A percentile compares a stretch with the other conserved stretches of the same genome.
These are phyloP conservation scores for Amauroascus verrucosus DNA, from an alignment of 2,329 filamentous ascomycete species.

Conservation along the genomic window DNA sequence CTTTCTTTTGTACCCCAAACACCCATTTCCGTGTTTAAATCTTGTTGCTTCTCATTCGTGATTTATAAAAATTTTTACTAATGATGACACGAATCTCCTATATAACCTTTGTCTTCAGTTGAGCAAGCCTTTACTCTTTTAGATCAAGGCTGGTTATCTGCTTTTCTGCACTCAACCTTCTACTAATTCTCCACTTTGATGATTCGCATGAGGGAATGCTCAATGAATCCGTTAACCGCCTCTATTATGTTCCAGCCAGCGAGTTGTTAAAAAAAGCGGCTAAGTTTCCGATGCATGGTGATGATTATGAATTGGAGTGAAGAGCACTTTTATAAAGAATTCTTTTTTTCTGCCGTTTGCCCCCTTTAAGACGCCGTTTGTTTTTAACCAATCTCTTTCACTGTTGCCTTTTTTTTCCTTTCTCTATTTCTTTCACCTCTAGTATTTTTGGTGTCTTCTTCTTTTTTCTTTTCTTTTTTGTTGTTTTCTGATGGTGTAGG, in stretches of 20 bases:
- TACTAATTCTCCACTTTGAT: conserved; percentile 8
- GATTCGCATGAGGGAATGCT: conserved; percentile 7
- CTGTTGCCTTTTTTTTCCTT: neutral
- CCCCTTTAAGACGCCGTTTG: neutral
- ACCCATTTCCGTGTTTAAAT: neutral
- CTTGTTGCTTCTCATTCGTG: neutral
- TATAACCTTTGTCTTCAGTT: neutral
- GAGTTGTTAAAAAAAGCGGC: conserved; percentile 4
- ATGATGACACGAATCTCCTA: conserved; percentile 12
- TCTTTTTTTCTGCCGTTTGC: neutral
- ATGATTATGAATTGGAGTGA: conserved; percentile 10
- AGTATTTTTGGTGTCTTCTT: too few species aligned
- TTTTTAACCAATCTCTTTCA: neutral
- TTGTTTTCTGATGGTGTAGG: neutral
- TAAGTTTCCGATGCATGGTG: conserved; percentile 6
- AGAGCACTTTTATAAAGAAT: conserved; percentile 3
- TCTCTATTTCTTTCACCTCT: too few species aligned
- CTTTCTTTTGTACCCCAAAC: neutral
- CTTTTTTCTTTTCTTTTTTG: neutral
- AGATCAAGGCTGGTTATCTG: conserved; percentile 12
- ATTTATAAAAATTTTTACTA: conserved; percentile 3
- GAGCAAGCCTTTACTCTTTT: conserved; percentile 8
- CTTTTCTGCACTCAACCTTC: neutral
- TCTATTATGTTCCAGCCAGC: conserved; percentile 9
- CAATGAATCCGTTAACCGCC: neutral